Evolutionary conservation across 2,329 filamentous ascomycete genomes (phyloP).

Genomic region (Botrytis fragariae): DNA sequence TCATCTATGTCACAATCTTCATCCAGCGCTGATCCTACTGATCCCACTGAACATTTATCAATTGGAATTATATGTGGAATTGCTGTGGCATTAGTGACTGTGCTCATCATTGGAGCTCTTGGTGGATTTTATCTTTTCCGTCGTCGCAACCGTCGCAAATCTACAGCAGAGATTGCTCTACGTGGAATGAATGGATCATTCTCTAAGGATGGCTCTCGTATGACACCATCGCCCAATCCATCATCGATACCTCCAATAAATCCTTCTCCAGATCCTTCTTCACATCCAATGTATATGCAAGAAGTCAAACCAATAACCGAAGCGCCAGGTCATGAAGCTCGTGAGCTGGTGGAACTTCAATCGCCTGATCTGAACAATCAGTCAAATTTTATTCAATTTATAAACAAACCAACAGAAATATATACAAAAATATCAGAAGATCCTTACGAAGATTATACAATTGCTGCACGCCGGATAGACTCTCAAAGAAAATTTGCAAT

Average conservation of each 20-base stretch:
- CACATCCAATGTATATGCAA: background rate
- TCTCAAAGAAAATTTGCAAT: background rate
- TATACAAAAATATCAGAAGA: background rate
- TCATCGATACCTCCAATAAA: background rate
- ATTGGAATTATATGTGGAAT: slow-evolving; percentile 2
- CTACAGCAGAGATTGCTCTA: slow-evolving; percentile 4
- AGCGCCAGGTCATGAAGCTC: background rate
- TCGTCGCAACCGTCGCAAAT: background rate
- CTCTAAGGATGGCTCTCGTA: background rate
- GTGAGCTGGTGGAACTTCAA: background rate
- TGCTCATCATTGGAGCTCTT: background rate
- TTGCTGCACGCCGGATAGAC: background rate
- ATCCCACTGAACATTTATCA: background rate
- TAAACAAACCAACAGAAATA: slow-evolving; percentile 1
- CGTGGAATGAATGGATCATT: background rate
- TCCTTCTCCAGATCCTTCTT: background rate
- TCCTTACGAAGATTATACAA: background rate
- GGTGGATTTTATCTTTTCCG: slow-evolving; percentile 1
- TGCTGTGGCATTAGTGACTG: background rate
- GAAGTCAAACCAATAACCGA: background rate
- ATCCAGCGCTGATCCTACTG: background rate
- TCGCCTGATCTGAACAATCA: background rate
- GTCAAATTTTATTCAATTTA: background rate
- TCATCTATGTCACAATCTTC: slow-evolving; percentile 33
- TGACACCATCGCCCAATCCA: background rate